Conservation (phyloP, 2,329 filamentous ascomycete genomes). For the Aspergillus quadrilineatus region DNA sequence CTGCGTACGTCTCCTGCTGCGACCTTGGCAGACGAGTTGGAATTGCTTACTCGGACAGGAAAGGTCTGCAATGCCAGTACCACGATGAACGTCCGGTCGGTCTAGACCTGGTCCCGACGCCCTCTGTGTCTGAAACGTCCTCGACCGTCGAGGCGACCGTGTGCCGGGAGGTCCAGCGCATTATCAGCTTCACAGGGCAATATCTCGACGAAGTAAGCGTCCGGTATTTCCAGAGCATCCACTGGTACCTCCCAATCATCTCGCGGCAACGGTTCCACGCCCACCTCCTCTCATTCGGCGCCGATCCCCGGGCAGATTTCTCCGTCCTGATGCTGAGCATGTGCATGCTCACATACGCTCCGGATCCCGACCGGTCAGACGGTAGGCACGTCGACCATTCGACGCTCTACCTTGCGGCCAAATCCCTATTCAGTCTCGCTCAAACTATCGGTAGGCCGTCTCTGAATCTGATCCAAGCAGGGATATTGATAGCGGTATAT, state of each 20-base stretch:
- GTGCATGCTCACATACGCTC: conserved; percentile 21
- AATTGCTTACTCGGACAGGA: neutral
- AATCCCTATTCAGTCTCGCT: conserved; percentile 26
- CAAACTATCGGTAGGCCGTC: conserved; percentile 23
- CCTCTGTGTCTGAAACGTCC: neutral
- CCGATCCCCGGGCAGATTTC: conserved; percentile 21
- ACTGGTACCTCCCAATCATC: conserved; percentile 29
- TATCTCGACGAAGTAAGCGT: conserved; percentile 28
- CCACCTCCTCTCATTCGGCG: conserved; percentile 19
- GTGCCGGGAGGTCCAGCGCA: neutral
- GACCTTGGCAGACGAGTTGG: neutral
- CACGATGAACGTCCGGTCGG: neutral
- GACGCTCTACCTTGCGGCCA: conserved; percentile 25
- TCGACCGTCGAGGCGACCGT: neutral
- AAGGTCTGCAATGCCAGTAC: neutral
- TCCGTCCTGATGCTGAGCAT: conserved; percentile 29
- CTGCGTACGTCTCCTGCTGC: conserved; percentile 2
- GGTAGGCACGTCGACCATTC: neutral
- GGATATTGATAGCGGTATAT: conserved; percentile 28
- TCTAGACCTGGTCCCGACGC: neutral
- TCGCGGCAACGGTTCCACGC: conserved; percentile 29
- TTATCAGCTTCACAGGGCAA: conserved; percentile 12
- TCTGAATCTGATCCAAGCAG: conserved; percentile 29
- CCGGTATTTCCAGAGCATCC: conserved; percentile 31
- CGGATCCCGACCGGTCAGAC: neutral